Conservation (phyloP, 2,329 filamentous ascomycete genomes). For the Lachnellula subtilissima region DNA sequence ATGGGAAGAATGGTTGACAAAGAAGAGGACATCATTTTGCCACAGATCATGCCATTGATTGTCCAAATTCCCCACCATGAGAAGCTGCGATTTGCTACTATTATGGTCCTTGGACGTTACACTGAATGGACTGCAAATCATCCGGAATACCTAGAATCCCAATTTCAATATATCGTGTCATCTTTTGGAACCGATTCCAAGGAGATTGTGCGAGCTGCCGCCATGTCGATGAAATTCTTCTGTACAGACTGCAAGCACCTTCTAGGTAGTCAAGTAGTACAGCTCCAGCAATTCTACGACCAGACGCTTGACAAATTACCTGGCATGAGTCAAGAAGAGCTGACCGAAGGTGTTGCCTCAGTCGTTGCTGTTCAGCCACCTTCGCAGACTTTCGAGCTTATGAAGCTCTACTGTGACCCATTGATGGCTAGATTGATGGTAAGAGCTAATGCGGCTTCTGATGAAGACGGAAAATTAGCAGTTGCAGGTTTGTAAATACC, state of each 20-base stretch:
- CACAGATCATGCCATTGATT: conserved; percentile 86
- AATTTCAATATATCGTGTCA: conserved; percentile 92
- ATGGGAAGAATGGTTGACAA: conserved; percentile 95
- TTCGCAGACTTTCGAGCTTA: conserved; percentile 72
- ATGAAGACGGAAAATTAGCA: conserved; percentile 77
- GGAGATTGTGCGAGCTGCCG: conserved; percentile 87
- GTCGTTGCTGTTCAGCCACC: conserved; percentile 84
- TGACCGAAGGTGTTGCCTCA: conserved; percentile 90
- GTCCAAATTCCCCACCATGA: conserved; percentile 94
- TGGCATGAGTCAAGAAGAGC: conserved; percentile 83
- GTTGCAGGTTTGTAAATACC: conserved; percentile 62
- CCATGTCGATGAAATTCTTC: conserved; percentile 93
- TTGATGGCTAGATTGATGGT: conserved; percentile 79
- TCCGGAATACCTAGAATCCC: conserved; percentile 83
- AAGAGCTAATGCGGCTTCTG: conserved; percentile 78
- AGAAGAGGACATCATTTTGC: conserved; percentile 80
- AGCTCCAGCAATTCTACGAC: conserved; percentile 90
- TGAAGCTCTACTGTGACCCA: conserved; percentile 92
- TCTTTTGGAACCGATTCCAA: conserved; percentile 85
- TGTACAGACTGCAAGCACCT: conserved; percentile 91
- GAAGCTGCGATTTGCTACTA: conserved; percentile 96
- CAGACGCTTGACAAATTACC: conserved; percentile 83
- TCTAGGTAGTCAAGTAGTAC: conserved; percentile 74
- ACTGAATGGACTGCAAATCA: conserved; percentile 97
- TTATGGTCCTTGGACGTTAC: conserved; percentile 94